Conservation (phyloP, 306 rosid genomes). For the Quercus suber region DNA sequence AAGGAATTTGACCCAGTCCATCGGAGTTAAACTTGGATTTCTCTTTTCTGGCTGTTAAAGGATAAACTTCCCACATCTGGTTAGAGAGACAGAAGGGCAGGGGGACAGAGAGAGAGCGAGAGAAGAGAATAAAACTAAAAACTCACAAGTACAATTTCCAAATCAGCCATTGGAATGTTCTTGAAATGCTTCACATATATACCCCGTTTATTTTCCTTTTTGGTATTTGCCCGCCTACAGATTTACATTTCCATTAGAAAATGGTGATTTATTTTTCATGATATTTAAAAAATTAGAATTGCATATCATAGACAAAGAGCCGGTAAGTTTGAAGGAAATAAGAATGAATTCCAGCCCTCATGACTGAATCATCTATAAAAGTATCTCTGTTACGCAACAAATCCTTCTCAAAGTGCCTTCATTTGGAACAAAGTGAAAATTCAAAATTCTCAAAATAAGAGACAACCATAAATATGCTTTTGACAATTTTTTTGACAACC, state of each 20-base stretch:
- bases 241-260: conserved; percentile 26
- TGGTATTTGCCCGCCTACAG: conserved; percentile 58
- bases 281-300: neutral
- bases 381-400: too few relatives aligned
- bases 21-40: conserved; percentile 96
- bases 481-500: too few relatives aligned
- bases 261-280: conserved; percentile 15
- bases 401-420: too few relatives aligned
- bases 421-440: too few relatives aligned
- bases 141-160: conserved; percentile 97
- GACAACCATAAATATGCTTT: too few relatives aligned
- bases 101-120: neutral
- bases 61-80: conserved; percentile 20
- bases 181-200: conserved; percentile 85
- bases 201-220: conserved; percentile 54
- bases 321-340: too few relatives aligned
- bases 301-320: too few relatives aligned
- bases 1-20: conserved; percentile 96
- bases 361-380: too few relatives aligned
- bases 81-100: conserved; percentile 10
- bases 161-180: conserved; percentile 91
- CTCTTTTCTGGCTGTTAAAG: conserved; percentile 86
- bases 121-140: conserved; percentile 6
- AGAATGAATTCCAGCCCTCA: too few relatives aligned
- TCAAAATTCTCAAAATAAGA: too few relatives aligned